Evolutionary conservation across 148 eudicot genomes (phyloP), one percentile per base, ranked within the genome.

Genomic region (Salicornia ramosissima): DNA sequence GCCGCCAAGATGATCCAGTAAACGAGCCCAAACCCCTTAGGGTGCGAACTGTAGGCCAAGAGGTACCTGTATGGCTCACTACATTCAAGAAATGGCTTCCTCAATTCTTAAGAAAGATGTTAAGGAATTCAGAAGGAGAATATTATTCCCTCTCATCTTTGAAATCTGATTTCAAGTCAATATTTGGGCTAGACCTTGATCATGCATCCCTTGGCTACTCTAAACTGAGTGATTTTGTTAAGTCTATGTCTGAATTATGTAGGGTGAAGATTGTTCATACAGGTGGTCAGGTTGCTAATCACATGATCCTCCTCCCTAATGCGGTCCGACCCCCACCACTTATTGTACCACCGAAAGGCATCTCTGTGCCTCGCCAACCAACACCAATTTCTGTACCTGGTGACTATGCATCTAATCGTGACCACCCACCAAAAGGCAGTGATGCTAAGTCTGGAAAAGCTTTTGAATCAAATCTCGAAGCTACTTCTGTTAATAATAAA

Each of bases 1-100:
- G 51, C 33, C 28, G 45, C 49, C 61, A 76, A 26, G 59, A 36
- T 5, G 43, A 53, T 63, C 59, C 54, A 9, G 30, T 14, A 5
- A 33, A 67, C 31, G 73, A 60, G 64, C 47, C 21, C 31, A 47
- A 56, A 26, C 39, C 34, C 56, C 33, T 19, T 36, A 77, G 31
- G 28, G 2, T 24, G 15, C 52, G 9, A 18, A 15, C 51, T 13
- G 33, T 14, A 3, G 70, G 56, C 34, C 58, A 40, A 36, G 31
- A 79, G 19, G 40, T 40, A 52, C 82, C 82, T 25, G 58, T 2
- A 70, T 79, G 82, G 82, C 63, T 57, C 16, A 16, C 1, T 21
- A 64, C 56, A 11, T 55, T 79, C 21, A 79, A 53, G 69, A 79
- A 79, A 71, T 79, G 82, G 82, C 82, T 79, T 71, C 82, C 82